A percentile compares a stretch with the other conserved stretches of the same genome.
Conservation (phyloP, 2,329 filamentous ascomycete genomes). For the Nigrograna mackinnonii region DNA sequence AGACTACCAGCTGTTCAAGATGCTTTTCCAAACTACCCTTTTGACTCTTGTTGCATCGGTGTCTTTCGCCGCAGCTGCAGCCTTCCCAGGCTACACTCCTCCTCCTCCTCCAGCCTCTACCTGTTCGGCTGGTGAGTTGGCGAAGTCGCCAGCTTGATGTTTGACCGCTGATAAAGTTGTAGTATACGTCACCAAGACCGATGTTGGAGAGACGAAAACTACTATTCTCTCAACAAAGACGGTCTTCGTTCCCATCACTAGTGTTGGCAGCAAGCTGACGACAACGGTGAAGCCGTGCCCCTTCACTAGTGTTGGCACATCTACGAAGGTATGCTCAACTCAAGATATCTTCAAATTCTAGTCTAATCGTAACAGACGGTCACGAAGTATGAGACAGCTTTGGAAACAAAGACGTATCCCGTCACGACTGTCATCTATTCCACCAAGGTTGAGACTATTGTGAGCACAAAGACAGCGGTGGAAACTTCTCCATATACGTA, state of each 20-base stretch:
- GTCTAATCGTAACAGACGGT: slow-evolving; percentile 7
- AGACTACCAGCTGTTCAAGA: slow-evolving; percentile 11
- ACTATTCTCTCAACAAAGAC: slow-evolving; percentile 21
- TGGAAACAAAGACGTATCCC: slow-evolving; percentile 14
- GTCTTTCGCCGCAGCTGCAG: slow-evolving; percentile 10
- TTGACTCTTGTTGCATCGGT: slow-evolving; percentile 19
- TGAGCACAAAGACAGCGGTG: slow-evolving; percentile 3
- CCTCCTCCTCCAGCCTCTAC: slow-evolving; percentile 6
- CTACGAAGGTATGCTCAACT: slow-evolving; percentile 5
- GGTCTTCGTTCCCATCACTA: slow-evolving; percentile 14
- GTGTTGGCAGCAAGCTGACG: slow-evolving; percentile 8
- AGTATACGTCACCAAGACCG: slow-evolving; percentile 19
- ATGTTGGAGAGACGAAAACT: slow-evolving; percentile 6
- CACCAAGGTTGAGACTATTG: slow-evolving; percentile 7
- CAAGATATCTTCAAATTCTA: neutral
- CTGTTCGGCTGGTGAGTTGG: slow-evolving; percentile 19
- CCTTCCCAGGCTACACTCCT: slow-evolving; percentile 11
- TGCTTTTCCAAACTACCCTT: slow-evolving; percentile 21
- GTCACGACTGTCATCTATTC: slow-evolving; percentile 17
- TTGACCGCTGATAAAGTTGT: slow-evolving; percentile 1
- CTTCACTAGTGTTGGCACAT: slow-evolving; percentile 9
- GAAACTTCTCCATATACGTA: slow-evolving; percentile 19
- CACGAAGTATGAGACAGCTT: slow-evolving; percentile 10
- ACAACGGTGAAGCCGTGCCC: slow-evolving; percentile 15
- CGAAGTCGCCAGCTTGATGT: neutral